Base-by-base conservation (phyloP, 2,329 filamentous ascomycete genomes). In the Dactylellina leptospora region DNA sequence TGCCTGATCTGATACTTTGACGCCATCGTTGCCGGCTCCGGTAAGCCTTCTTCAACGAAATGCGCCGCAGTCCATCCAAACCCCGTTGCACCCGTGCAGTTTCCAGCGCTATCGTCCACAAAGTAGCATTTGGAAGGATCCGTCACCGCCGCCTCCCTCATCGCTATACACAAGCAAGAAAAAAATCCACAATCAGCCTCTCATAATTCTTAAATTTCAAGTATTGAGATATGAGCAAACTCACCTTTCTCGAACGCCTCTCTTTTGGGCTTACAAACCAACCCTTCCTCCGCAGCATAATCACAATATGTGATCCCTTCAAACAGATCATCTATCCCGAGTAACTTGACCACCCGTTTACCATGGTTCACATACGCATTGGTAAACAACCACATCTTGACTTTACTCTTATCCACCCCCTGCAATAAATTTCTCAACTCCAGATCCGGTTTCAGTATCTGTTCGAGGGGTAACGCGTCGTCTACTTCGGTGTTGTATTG, bases 401-500 rank as follows among this genome's bases (percentile, higher is more conserved):
- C 90, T 79, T 96, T 96, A 77, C 82, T 86, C 22, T 42, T 54
- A 80, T 99, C 93, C 59, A 99, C 88, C 75, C 93, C 90, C 79
- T 89, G 83, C 4, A 99, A 86, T 47, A 99, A 81, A 77, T 85
- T 83, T 53, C 91, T 88, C 42, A 97, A 83, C 77, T 88, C 83
- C 0, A 88, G 85, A 76, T 96, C 87, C 0, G 92, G 91, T 78
- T 88, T 88, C 78, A 99, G 89, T 78, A 97, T 86, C 16, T 85
- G 83, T 77, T 97, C 91, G 2, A 99, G 85, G 0, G 95, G 93
- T 20, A 99, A 82, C 1, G 95, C 95, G 79, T 99, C 95, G 78
- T 99, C 95, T 10, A 99, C 95, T 80, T 96, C 89, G 75, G 86
- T 82, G 80, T 99, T 99, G 83, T 97, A 99, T 61, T 96, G 92